Evolutionary conservation across 352 stramenopile genomes (phyloP).

Genomic region (Phytophthora syringae): DNA sequence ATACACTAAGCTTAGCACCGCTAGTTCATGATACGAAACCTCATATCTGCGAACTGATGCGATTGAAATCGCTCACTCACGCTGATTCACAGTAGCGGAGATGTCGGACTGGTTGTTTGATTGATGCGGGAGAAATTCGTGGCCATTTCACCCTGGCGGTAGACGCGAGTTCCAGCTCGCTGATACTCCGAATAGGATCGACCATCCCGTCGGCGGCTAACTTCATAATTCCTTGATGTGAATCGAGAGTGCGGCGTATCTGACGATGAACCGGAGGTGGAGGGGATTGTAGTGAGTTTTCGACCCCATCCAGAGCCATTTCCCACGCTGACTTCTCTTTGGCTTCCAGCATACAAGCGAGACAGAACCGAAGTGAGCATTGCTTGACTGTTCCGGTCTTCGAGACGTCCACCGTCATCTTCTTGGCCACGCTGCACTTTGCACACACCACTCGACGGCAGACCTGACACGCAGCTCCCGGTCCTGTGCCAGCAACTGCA

Average conservation of each 20-base stretch:
- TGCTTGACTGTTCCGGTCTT: constrained; percentile 38
- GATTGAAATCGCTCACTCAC: constrained; percentile 4
- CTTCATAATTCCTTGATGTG: background rate
- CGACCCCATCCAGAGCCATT: constrained; percentile 33
- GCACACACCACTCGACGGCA: constrained; percentile 57
- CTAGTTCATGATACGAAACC: constrained; percentile 5
- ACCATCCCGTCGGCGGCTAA: background rate
- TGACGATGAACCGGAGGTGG: constrained; percentile 9
- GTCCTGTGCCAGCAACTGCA: constrained; percentile 12
- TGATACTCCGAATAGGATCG: constrained; percentile 31
- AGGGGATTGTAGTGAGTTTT: constrained; percentile 4
- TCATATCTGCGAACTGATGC: constrained; percentile 7
- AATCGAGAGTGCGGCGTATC: constrained; percentile 10
- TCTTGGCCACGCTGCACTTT: constrained; percentile 63
- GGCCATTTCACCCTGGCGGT: constrained; percentile 10
- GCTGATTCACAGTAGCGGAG: background rate
- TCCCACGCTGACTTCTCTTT: constrained; percentile 54
- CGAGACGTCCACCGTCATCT: constrained; percentile 61
- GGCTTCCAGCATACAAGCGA: constrained; percentile 52
- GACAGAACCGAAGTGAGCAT: constrained; percentile 52
- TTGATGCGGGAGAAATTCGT: constrained; percentile 9
- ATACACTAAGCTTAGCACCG: too few species aligned
- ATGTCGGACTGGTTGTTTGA: background rate
- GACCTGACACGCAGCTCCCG: constrained; percentile 43
- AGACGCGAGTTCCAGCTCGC: constrained; percentile 11